These are phyloP conservation scores for Ophiostoma sp. DNA, from an alignment of 2,329 filamentous ascomycete genomes.

Conservation along the genomic window DNA sequence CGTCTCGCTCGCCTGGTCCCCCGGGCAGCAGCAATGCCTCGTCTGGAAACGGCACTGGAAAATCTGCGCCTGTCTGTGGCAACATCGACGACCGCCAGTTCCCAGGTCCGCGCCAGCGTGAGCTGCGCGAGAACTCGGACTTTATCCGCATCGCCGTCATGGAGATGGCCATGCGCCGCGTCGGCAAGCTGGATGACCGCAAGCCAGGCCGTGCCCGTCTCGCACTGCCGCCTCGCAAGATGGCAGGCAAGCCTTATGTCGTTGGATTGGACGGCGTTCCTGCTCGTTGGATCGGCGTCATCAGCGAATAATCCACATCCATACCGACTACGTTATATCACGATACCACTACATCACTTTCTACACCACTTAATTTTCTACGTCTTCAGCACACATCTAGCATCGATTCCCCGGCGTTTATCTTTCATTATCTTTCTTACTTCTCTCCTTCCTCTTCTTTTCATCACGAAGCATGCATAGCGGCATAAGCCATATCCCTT, in stretches of 20 bases:
- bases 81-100: conserved; percentile 26
- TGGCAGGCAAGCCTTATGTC: conserved; percentile 48
- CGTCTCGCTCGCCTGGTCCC: background rate
- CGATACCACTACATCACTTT: background rate
- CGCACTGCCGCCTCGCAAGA: conserved; percentile 60
- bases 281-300: conserved; percentile 48
- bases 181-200: conserved; percentile 60
- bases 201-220: conserved; percentile 62
- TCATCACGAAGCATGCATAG: conserved; percentile 5
- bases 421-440: background rate
- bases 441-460: background rate
- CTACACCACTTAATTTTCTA: conserved; percentile 1
- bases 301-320: conserved; percentile 7
- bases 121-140: conserved; percentile 64
- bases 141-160: conserved; percentile 66
- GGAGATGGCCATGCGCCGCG: conserved; percentile 65
- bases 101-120: conserved; percentile 53
- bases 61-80: background rate
- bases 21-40: background rate
- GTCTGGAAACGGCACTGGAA: background rate
- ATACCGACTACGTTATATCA: no score
- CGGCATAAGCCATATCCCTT: conserved; percentile 8
- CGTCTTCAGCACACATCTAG: background rate
- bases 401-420: background rate
- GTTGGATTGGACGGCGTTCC: conserved; percentile 55